Evolutionary conservation across 1,284 basidiomycete genomes (phyloP).

Genomic region (Lignosus rhinocerotis): DNA sequence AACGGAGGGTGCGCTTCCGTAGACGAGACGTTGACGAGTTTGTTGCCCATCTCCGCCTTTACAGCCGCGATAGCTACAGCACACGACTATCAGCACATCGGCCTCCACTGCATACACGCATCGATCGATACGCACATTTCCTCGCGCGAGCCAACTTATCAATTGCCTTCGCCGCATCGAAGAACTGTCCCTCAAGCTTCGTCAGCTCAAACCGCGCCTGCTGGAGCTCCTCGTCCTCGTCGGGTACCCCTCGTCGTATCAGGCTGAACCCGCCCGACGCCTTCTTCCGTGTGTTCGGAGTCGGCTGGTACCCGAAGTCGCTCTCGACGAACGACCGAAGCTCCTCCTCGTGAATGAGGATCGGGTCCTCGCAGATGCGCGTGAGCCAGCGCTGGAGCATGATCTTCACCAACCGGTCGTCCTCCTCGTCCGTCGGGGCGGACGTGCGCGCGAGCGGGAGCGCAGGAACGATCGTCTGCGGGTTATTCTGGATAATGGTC

Average conservation of each 20-base stretch:
- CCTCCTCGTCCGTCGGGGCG: conserved; percentile 93
- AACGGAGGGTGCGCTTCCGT: conserved; percentile 84
- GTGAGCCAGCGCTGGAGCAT: conserved; percentile 93
- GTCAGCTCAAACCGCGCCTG: conserved; percentile 88
- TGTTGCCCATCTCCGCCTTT: conserved; percentile 87
- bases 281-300: conserved; percentile 72
- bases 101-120: background rate
- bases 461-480: conserved; percentile 90
- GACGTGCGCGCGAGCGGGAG: conserved; percentile 90
- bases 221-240: conserved; percentile 85
- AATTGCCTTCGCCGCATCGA: conserved; percentile 84
- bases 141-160: conserved; percentile 81
- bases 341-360: conserved; percentile 86
- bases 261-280: conserved; percentile 66
- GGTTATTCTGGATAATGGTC: conserved; percentile 78
- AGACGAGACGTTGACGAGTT: conserved; percentile 83
- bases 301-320: conserved; percentile 92
- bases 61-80: conserved; percentile 68
- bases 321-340: conserved; percentile 90
- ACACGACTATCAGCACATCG: conserved; percentile 1
- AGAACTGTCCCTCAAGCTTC: conserved; percentile 86
- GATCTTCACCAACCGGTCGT: conserved; percentile 89
- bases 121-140: conserved; percentile 57
- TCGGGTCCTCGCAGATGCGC: conserved; percentile 85
- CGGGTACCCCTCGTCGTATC: conserved; percentile 71